A percentile compares a stretch with the other conserved stretches of the same genome.
phyloP scores from a whole-genome alignment of 2,329 filamentous ascomycete genomes.

The Colletotrichum brevisporum region DNA sequence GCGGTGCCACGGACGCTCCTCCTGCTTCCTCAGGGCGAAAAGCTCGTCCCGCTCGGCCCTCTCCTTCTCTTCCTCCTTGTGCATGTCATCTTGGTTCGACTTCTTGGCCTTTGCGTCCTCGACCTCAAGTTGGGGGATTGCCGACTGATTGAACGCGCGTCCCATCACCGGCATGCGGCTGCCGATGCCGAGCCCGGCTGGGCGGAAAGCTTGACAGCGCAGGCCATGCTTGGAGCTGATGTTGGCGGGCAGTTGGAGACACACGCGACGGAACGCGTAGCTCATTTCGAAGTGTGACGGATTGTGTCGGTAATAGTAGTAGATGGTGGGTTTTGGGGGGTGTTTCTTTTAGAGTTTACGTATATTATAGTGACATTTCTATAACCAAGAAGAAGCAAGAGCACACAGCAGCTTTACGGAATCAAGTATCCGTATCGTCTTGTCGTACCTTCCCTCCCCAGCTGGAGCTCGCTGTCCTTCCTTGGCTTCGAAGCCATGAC shows the following conservation, averaged over 20 bases:
- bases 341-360: background rate
- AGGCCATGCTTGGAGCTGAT: slow-evolving; percentile 32
- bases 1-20: slow-evolving; percentile 76
- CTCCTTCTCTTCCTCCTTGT: slow-evolving; percentile 46
- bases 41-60: slow-evolving; percentile 55
- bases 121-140: background rate
- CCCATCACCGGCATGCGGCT: background rate
- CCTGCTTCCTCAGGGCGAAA: slow-evolving; percentile 67
- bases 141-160: slow-evolving; percentile 22
- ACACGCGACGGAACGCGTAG: slow-evolving; percentile 42
- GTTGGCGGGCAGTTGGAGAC: slow-evolving; percentile 39
- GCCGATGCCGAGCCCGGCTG: slow-evolving; percentile 36
- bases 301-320: background rate
- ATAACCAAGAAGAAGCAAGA: background rate
- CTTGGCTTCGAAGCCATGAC: slow-evolving; percentile 21
- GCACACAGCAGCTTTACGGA: background rate
- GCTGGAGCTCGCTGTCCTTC: background rate
- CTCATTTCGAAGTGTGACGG: slow-evolving; percentile 38
- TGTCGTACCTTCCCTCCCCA: background rate
- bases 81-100: slow-evolving; percentile 42
- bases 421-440: slow-evolving; percentile 2
- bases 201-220: slow-evolving; percentile 37
- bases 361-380: slow-evolving; percentile 1
- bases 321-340: background rate
- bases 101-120: slow-evolving; percentile 47